These are phyloP conservation scores for Myxozyma kluyveri DNA, from an alignment of 805 yeast species.

Conservation along the genomic window DNA sequence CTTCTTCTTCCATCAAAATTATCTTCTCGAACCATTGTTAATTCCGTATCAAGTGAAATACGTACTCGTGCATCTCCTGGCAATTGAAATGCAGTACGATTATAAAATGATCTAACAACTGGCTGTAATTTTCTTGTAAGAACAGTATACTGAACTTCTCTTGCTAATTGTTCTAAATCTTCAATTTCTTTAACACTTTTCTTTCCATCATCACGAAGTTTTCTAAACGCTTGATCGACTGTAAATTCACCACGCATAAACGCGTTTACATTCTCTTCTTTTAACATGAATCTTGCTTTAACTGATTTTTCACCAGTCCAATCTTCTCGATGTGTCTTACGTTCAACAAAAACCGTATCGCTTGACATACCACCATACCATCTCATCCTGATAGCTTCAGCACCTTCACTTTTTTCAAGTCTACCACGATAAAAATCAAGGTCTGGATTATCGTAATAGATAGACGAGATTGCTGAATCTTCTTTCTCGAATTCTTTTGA, in stretches of 20 bases:
- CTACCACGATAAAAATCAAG: conserved; percentile 93
- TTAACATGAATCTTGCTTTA: conserved; percentile 90
- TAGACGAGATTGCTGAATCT: conserved; percentile 95
- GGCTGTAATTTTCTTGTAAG: conserved; percentile 84
- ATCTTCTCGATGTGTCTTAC: conserved; percentile 98
- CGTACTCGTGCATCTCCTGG: conserved; percentile 99
- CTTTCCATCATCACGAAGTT: conserved; percentile 88
- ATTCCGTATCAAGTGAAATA: conserved; percentile 94
- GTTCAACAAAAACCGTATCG: conserved; percentile 89
- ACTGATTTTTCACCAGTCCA: conserved; percentile 99
- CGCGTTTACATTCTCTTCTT: conserved; percentile 84
- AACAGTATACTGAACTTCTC: conserved; percentile 88
- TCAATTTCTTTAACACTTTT: conserved; percentile 85
- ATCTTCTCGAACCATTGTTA: conserved; percentile 97
- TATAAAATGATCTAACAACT: conserved; percentile 91
- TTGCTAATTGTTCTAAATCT: conserved; percentile 84
- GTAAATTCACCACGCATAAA: conserved; percentile 82
- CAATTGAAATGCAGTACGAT: conserved; percentile 97
- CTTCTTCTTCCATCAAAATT: conserved; percentile 90
- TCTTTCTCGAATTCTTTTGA: conserved; percentile 93
- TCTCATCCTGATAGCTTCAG: conserved; percentile 95
- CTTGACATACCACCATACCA: conserved; percentile 99
- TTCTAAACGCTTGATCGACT: conserved; percentile 85
- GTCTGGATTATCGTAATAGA: conserved; percentile 85
- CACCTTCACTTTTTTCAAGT: conserved; percentile 94